phyloP scores from a whole-genome alignment of 1,284 basidiomycete species.

The Trichosporon faecale region DNA sequence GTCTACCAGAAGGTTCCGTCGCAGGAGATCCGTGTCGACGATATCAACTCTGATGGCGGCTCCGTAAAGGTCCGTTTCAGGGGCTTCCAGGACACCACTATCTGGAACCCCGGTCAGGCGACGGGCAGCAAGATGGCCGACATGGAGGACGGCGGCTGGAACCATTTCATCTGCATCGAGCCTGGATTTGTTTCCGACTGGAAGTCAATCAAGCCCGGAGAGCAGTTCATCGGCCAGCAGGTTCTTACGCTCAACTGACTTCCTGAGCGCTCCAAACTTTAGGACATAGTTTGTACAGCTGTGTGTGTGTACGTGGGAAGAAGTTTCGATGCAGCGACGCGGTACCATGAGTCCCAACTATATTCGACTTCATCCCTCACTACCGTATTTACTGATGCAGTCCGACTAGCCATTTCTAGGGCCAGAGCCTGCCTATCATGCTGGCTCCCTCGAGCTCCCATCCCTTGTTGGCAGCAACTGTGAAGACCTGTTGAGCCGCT shows the following conservation, averaged over 20 bases:
- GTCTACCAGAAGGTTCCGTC: conserved; percentile 45
- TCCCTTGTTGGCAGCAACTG: conserved; percentile 18
- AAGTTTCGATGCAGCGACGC: not conserved
- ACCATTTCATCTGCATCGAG: conserved; percentile 77
- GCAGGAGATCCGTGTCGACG: conserved; percentile 40
- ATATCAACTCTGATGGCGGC: conserved; percentile 30
- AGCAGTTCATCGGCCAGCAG: conserved; percentile 72
- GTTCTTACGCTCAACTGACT: conserved; percentile 54
- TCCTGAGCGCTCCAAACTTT: not conserved
- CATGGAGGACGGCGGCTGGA: conserved; percentile 83
- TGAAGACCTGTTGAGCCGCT: conserved; percentile 38
- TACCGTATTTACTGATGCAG: too few relatives aligned
- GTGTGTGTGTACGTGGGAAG: not conserved
- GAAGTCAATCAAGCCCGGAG: conserved; percentile 58
- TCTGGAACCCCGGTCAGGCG: conserved; percentile 79
- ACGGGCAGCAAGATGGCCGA: conserved; percentile 70
- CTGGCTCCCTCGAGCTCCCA: conserved; percentile 14
- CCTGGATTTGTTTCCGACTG: conserved; percentile 66
- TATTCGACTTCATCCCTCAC: not conserved
- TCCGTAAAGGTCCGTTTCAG: conserved; percentile 59
- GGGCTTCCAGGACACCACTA: conserved; percentile 56
- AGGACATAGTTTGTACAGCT: too few relatives aligned
- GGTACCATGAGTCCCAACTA: not conserved
- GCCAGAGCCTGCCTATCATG: conserved; percentile 1
- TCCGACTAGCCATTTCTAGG: not conserved